Conservation (phyloP, 306 rosid genomes). For the Medicago truncatula region MtrunA17r5.0-ANR NC_053048.1:13675501-13676000, state of each 20-base stretch:
- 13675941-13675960: background rate
- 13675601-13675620: no score
- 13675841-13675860: no score
- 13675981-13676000: no score
- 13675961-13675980: background rate
- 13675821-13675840: background rate
- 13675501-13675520: slow-evolving; percentile 93
- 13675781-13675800: background rate
- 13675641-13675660: no score
- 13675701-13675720: background rate
- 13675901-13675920: background rate
- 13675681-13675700: no score
- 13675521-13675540: slow-evolving; percentile 67
- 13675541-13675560: slow-evolving; percentile 5
- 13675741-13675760: background rate
- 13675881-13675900: background rate
- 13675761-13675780: background rate
- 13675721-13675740: background rate
- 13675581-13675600: no score
- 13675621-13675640: no score
- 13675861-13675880: background rate
- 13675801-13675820: background rate
- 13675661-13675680: no score
- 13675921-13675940: background rate
- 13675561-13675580: background rate